Conservation (phyloP, 1,139 yeast genomes). For the Candida labiduridarum region DNA sequence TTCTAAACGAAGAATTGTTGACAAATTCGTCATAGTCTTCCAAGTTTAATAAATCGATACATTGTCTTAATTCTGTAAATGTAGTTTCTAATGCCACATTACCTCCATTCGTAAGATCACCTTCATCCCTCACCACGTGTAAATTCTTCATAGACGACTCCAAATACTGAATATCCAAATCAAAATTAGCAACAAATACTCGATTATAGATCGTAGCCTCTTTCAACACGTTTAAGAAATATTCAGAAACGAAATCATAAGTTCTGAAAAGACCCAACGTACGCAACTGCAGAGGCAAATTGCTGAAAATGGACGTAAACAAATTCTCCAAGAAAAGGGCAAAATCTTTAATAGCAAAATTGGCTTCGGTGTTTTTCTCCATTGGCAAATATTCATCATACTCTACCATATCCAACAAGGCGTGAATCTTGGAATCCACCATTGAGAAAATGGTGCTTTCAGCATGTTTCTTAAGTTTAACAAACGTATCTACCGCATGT, state of each 20-base stretch:
- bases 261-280: slow-evolving; percentile 82
- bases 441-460: slow-evolving; percentile 80
- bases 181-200: slow-evolving; percentile 46
- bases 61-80: slow-evolving; percentile 48
- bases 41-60: slow-evolving; percentile 42
- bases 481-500: slow-evolving; percentile 52
- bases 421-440: slow-evolving; percentile 78
- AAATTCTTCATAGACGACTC: slow-evolving; percentile 43
- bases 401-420: slow-evolving; percentile 81
- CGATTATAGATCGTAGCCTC: slow-evolving; percentile 45
- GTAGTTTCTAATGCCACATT: slow-evolving; percentile 47
- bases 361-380: slow-evolving; percentile 59
- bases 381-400: slow-evolving; percentile 74
- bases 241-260: slow-evolving; percentile 79
- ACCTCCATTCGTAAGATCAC: slow-evolving; percentile 28
- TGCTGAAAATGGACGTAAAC: slow-evolving; percentile 84
- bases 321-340: slow-evolving; percentile 86
- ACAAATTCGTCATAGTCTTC: slow-evolving; percentile 42
- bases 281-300: slow-evolving; percentile 76
- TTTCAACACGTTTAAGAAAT: slow-evolving; percentile 63
- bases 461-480: slow-evolving; percentile 67
- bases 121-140: slow-evolving; percentile 16
- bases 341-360: slow-evolving; percentile 77
- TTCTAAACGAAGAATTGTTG: slow-evolving; percentile 40
- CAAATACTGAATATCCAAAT: slow-evolving; percentile 43